Evolutionary conservation across 2,329 filamentous ascomycete species (phyloP), one percentile per base, ranked within the genome.

Genomic region (Sporothrix variecibatus): DNA sequence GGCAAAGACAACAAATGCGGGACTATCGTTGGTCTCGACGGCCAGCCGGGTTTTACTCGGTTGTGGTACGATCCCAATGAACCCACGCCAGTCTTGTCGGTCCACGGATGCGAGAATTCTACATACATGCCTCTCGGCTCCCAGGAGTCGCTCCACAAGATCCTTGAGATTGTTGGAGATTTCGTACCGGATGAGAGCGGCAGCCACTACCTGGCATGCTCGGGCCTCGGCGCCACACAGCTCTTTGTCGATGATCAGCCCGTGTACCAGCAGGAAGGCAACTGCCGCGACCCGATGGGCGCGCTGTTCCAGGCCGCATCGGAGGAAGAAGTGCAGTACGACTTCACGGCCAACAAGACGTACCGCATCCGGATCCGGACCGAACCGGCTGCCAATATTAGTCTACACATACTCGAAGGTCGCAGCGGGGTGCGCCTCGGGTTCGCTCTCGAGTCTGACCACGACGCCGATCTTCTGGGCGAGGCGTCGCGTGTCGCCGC

Each of bases 391-490:
- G 46, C 40, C 23, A 23, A 56, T 40, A 15, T 70, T 7, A 87
- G 92, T 2, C 90, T 93, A 67, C 91, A 91, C 0, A 92, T 92
- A 79, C 89, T 91, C 79, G 88, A 92, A 77, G 87, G 91, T 76
- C 88, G 91, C 76, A 87, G 88, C 77, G 79, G 87, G 49, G 86
- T 89, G 77, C 87, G 88, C 76, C 84, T 93, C n/a, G 86, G 90
- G 76, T 86, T 92, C 79, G 91, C 92, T 0, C 87, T 91, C 3
- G 85, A 88, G 31, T 84, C 86, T 1, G 92, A 91, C 11, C 87
- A 84, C 76, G 85, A 85, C 2, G 88, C 90, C 0, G 91, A 93
- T 31, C 56, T 53, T 28, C 56, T 6, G 3, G 5, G 56, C 11
- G n/a, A 31, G 23, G n/a, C 43, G 6, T 3, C 49, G 38, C 20